phyloP scores from a whole-genome alignment of 495 filamentous ascomycete species.

The Xylaria scruposa region DNA sequence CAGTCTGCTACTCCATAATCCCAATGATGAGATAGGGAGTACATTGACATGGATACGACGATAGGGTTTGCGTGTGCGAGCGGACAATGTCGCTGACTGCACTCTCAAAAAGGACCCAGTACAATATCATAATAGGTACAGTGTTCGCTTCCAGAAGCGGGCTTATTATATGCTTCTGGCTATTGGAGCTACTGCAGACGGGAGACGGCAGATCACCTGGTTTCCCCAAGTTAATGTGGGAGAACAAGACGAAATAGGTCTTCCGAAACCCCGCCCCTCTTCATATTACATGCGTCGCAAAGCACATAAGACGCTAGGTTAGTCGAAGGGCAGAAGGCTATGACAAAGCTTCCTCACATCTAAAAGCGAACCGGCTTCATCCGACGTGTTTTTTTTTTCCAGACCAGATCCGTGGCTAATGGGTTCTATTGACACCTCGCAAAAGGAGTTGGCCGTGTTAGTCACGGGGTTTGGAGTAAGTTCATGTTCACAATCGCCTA shows the following conservation, averaged over 20 bases:
- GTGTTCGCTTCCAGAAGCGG: not conserved
- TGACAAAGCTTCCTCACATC: not conserved
- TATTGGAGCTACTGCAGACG: not conserved
- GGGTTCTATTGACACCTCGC: slow-evolving; percentile 44
- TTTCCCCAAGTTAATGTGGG: slow-evolving; percentile 14
- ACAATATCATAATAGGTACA: not conserved
- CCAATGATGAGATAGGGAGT: not conserved
- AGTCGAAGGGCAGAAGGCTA: not conserved
- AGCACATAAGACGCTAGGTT: not conserved
- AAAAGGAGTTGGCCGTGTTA: slow-evolving; percentile 67
- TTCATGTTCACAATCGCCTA: slow-evolving; percentile 32
- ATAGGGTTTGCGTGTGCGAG: not conserved
- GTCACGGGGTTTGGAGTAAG: slow-evolving; percentile 78
- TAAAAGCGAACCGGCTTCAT: not conserved
- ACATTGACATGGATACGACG: not conserved
- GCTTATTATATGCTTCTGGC: not conserved
- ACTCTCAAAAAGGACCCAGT: no score
- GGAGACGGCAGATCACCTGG: not conserved
- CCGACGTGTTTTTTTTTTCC: not conserved
- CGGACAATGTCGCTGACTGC: not conserved
- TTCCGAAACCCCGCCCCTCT: slow-evolving; percentile 10
- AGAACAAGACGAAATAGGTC: slow-evolving; percentile 5
- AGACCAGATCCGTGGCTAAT: slow-evolving; percentile 30
- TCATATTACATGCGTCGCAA: not conserved
- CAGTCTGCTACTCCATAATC: not conserved